Evolutionary conservation across 768 basidiomycete genomes (phyloP), one percentile per base, ranked within the genome.

Genomic region (Amanita inopinata): DNA sequence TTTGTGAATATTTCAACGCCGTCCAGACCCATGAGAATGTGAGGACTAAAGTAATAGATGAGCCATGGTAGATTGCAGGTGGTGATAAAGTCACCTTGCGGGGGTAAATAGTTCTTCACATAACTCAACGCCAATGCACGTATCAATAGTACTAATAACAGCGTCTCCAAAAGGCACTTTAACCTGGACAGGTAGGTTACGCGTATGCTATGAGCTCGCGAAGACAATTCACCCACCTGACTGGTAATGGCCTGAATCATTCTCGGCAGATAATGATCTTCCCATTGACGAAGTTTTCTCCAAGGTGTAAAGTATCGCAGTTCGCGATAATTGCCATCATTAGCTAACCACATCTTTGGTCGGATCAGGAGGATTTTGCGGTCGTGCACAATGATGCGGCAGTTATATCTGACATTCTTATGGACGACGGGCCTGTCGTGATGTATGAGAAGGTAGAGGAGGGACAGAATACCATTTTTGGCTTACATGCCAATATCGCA

Each of bases 311-410:
- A 99, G 59, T 90, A 88, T 10, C 85, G 66, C 53, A 84, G 65
- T 58, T 83, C 80, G 19, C 96, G 84, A 60, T 99, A 99, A 56
- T 98, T 98, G 3, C 96, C 96, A 53, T 96, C 91, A 56, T 98
- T 98, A 1, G 96, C 96, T 33, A 99, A 70, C 96, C 96, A 99
- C 93, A 99, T 93, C 67, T 98, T 99, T 0, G 96, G 96, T 17
- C 96, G 80, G 49, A 99, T 98, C 49, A 97, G 78, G 1, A 97
- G 63, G 46, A 99, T 92, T 63, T 88, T 75, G 43, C 78, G 71
- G 62, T 92, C 71, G 56, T 90, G 75, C 32, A 93, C 77, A 57
- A 98, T 82, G 25, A 98, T 71, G 14, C 96, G 83, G 59, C 91
- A 96, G 56, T 99, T 99, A 66, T 97, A 98, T 49, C 84, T 93